Conservation (phyloP, 2,329 filamentous ascomycete species). For the Trichoderma breve region DNA sequence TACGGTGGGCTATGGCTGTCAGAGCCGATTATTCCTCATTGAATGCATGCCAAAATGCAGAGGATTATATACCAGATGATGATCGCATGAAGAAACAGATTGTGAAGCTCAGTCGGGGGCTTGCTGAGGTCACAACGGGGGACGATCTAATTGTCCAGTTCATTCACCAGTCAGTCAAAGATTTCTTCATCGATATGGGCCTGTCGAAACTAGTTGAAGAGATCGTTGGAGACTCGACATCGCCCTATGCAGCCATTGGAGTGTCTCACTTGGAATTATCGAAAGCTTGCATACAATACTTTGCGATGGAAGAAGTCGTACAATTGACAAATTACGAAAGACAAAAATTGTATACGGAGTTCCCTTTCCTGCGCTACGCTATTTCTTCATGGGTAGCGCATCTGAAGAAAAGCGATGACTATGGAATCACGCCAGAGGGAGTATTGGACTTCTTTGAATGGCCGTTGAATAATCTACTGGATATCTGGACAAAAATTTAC, state of each 20-base stretch:
- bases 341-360: neutral
- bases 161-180: constrained; percentile 37
- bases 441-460: neutral
- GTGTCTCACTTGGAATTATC: constrained; percentile 26
- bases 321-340: too few species aligned
- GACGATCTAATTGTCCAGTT: constrained; percentile 29
- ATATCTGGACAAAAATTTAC: neutral
- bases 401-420: neutral
- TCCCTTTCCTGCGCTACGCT: constrained; percentile 9
- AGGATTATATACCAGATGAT: constrained; percentile 22
- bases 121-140: constrained; percentile 27
- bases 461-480: neutral
- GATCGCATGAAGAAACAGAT: constrained; percentile 24
- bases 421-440: neutral
- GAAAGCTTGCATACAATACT: constrained; percentile 29
- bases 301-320: constrained; percentile 25
- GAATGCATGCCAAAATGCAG: constrained; percentile 21
- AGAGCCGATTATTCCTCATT: constrained; percentile 26
- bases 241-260: neutral
- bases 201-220: too few species aligned
- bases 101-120: constrained; percentile 29
- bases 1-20: constrained; percentile 34
- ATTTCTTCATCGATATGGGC: too few species aligned
- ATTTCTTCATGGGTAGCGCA: constrained; percentile 11
- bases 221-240: constrained; percentile 14